phyloP scores from a whole-genome alignment of 2,329 filamentous ascomycete species.

The Colletotrichum gloeosporioides region DNA sequence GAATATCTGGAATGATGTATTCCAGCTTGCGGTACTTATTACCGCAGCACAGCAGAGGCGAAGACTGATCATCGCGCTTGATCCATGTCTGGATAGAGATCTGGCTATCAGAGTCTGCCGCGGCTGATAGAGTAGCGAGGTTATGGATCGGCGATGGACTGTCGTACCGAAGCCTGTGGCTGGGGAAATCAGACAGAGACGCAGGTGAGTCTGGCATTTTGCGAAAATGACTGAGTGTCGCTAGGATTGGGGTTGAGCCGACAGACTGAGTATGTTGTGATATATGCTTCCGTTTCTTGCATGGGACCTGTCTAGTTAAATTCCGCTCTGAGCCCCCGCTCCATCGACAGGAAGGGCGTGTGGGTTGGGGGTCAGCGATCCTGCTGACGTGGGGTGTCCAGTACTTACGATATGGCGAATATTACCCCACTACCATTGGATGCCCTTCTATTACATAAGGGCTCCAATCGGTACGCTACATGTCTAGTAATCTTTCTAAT shows the following conservation, averaged over 20 bases:
- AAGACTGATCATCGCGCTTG: neutral
- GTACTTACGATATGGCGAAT: neutral
- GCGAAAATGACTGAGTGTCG: neutral
- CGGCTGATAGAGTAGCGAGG: neutral
- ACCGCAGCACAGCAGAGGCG: neutral
- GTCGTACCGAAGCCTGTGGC: neutral
- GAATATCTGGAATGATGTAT: neutral
- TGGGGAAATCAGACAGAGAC: neutral
- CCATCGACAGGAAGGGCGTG: neutral
- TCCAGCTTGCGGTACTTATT: neutral
- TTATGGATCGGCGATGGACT: neutral
- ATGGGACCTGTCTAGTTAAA: neutral
- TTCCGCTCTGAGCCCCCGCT: neutral
- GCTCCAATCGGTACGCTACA: neutral
- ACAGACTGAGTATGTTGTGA: neutral
- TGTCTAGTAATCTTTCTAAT: neutral
- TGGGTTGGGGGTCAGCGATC: neutral
- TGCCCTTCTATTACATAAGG: neutral
- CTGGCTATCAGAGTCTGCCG: rapidly evolving
- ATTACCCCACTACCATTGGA: neutral
- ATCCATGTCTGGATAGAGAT: neutral
- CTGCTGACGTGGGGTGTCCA: neutral
- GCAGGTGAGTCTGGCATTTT: neutral
- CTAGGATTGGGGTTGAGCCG: neutral
- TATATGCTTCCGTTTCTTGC: no score